Evolutionary conservation across 2,329 filamentous ascomycete species (phyloP).

Genomic region (Fusarium brevicatenulatum): DNA sequence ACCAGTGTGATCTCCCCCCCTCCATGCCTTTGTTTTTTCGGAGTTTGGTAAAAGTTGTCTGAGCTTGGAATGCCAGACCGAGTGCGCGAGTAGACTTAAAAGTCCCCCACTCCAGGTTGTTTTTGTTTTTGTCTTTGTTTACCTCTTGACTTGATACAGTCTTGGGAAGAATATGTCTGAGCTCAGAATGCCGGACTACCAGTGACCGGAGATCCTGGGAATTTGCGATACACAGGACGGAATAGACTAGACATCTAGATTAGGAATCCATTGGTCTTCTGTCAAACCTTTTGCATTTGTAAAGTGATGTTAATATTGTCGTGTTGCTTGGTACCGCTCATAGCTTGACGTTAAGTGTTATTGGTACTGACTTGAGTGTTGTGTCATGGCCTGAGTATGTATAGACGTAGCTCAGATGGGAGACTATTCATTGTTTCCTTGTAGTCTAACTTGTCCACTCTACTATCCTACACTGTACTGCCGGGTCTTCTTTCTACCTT

Average conservation of each 20-base stretch:
- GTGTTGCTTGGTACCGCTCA: too few species aligned
- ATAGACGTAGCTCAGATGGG: background rate
- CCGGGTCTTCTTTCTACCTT: fast-evolving
- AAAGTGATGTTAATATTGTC: background rate
- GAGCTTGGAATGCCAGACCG: background rate
- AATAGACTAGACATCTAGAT: background rate
- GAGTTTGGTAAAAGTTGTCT: slow-evolving; percentile 1
- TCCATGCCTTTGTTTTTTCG: background rate
- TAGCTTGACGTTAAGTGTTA: fast-evolving
- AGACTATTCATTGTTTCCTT: background rate
- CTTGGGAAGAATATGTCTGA: background rate
- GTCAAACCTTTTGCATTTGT: fast-evolving
- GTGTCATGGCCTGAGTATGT: too few species aligned
- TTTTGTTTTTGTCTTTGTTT: background rate
- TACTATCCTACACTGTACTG: fast-evolving
- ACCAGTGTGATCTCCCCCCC: fast-evolving
- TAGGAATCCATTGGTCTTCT: background rate
- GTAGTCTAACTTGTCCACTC: background rate
- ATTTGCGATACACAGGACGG: background rate
- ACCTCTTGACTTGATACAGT: background rate
- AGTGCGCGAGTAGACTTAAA: background rate
- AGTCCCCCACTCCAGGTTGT: background rate
- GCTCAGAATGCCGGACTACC: background rate
- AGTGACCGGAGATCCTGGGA: background rate
- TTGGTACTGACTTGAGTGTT: fast-evolving